Evolutionary conservation across 148 eudicot species (phyloP).

Genomic region (Rhododendron ferrugineum): DNA sequence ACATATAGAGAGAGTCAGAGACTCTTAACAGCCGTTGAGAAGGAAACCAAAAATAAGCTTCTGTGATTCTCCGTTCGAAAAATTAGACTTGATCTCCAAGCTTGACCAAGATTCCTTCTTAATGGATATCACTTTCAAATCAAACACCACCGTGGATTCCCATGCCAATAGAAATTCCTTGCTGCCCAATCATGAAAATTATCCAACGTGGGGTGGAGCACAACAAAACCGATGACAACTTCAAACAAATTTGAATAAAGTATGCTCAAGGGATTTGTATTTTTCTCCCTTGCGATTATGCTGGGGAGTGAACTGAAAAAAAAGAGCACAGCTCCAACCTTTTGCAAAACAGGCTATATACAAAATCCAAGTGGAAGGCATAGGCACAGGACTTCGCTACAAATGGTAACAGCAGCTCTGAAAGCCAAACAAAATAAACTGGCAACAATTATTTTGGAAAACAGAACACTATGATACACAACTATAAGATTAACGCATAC

Average conservation of each 20-base stretch:
- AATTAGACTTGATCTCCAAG: no score
- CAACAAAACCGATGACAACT: background rate
- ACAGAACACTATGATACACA: conserved; percentile 4
- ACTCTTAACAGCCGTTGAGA: no score
- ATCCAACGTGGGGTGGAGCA: no score
- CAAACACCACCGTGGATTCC: no score
- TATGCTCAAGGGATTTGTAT: background rate
- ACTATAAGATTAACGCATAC: background rate
- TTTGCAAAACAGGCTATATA: background rate
- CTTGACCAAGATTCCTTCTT: no score
- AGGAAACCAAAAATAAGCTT: no score
- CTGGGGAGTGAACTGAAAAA: background rate
- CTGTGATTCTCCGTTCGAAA: no score
- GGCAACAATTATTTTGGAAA: background rate
- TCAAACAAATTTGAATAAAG: background rate
- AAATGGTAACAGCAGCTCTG: background rate
- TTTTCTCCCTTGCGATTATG: background rate
- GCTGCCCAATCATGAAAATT: no score
- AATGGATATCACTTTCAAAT: no score
- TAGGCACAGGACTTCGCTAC: background rate
- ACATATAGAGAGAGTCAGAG: no score
- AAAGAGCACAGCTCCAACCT: background rate
- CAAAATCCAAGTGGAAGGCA: background rate
- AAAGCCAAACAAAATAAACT: background rate
- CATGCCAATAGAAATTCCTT: no score